phyloP scores from a whole-genome alignment of 2,329 filamentous ascomycete species.

The Botrytis byssoidea region DNA sequence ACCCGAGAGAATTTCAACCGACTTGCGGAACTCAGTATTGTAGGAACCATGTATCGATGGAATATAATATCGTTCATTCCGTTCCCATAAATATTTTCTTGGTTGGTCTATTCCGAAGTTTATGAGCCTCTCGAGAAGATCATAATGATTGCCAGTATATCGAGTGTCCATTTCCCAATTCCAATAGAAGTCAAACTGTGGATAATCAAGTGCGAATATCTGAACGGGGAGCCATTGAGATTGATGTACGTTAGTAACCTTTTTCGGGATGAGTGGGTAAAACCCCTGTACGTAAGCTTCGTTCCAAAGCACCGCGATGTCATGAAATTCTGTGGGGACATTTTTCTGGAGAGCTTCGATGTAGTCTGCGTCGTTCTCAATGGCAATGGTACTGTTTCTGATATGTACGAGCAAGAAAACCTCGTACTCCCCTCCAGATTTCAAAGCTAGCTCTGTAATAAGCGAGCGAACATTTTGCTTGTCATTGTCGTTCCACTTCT shows the following conservation, averaged over 20 bases:
- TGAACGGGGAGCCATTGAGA: constrained; percentile 61
- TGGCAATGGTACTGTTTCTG: constrained; percentile 58
- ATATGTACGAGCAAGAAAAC: constrained; percentile 79
- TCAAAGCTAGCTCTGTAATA: constrained; percentile 72
- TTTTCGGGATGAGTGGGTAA: constrained; percentile 69
- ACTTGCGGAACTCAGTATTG: constrained; percentile 62
- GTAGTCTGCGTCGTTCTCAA: constrained; percentile 61
- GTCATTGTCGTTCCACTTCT: constrained; percentile 75
- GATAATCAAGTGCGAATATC: constrained; percentile 72
- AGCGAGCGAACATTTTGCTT: constrained; percentile 76
- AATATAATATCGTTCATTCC: constrained; percentile 71
- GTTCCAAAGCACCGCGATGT: constrained; percentile 73
- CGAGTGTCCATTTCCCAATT: constrained; percentile 78
- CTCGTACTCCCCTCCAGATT: constrained; percentile 77
- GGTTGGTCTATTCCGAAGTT: constrained; percentile 66
- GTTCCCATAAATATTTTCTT: constrained; percentile 71
- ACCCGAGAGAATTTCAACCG: constrained; percentile 49
- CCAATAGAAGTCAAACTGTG: constrained; percentile 64
- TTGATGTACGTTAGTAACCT: constrained; percentile 38
- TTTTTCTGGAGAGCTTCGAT: constrained; percentile 57
- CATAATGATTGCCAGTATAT: constrained; percentile 78
- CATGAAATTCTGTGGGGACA: constrained; percentile 67
- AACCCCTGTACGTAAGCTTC: constrained; percentile 70
- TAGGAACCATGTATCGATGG: constrained; percentile 66
- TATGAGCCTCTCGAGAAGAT: constrained; percentile 66